phyloP scores from a whole-genome alignment of 352 stramenopile genomes.

The Phytophthora sp. region DNA sequence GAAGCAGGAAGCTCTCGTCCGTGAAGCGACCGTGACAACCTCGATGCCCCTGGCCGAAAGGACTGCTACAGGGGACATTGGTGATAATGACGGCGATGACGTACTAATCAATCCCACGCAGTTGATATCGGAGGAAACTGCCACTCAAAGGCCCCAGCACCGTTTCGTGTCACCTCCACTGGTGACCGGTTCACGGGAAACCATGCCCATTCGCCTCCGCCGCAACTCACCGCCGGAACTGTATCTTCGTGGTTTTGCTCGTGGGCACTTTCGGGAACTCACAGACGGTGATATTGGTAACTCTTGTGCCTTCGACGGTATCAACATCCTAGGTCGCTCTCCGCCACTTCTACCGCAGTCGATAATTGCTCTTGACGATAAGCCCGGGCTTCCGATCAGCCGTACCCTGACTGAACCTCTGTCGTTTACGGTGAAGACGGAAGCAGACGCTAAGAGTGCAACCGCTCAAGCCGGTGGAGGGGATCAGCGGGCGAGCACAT shows the following conservation, averaged over 20 bases:
- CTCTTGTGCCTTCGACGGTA: constrained; percentile 21
- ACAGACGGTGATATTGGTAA: constrained; percentile 18
- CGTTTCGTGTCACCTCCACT: constrained; percentile 64
- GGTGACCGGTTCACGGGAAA: constrained; percentile 42
- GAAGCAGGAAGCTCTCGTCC: constrained; percentile 29
- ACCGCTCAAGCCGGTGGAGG: neutral
- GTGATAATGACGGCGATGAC: neutral
- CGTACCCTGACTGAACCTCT: constrained; percentile 24
- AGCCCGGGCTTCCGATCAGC: constrained; percentile 14
- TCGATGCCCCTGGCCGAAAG: constrained; percentile 5
- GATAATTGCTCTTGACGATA: constrained; percentile 7
- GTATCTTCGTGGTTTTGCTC: constrained; percentile 60
- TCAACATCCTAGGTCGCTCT: constrained; percentile 48
- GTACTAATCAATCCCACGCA: neutral
- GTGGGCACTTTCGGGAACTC: constrained; percentile 31
- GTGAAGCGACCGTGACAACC: constrained; percentile 27
- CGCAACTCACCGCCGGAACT: constrained; percentile 75
- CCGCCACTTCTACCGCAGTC: constrained; percentile 34
- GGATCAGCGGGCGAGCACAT: constrained; percentile 3
- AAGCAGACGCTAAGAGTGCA: neutral
- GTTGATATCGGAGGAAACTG: constrained; percentile 8
- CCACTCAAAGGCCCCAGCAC: constrained; percentile 16
- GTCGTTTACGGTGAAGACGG: constrained; percentile 1
- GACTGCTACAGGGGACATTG: neutral
- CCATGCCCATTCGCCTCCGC: constrained; percentile 44